Conservation (phyloP, 306 rosid species). For the Potentilla sterilis region DNA sequence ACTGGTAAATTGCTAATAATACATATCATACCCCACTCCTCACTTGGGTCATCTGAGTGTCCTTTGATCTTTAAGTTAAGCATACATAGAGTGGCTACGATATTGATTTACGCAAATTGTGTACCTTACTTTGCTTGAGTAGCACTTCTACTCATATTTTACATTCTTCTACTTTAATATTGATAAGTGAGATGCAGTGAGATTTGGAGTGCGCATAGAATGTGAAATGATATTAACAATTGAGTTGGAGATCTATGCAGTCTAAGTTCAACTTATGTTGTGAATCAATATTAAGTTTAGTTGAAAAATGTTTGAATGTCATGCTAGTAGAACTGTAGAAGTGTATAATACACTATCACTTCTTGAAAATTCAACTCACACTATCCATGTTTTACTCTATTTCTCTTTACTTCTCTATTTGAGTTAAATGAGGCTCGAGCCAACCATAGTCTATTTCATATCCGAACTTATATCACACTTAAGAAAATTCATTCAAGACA, state of each 20-base stretch:
- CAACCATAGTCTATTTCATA: too few relatives aligned
- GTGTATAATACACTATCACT: not conserved
- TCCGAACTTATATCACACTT: not conserved
- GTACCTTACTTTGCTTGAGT: not conserved
- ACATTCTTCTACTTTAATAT: too few relatives aligned
- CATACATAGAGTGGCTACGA: not conserved
- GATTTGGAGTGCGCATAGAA: not conserved
- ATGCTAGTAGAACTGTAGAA: too few relatives aligned
- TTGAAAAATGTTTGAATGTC: too few relatives aligned
- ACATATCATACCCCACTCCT: not conserved
- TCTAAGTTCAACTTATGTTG: too few relatives aligned
- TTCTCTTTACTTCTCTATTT: not conserved
- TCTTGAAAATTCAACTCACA: too few relatives aligned
- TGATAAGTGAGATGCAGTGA: too few relatives aligned
- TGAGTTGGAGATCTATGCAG: too few relatives aligned
- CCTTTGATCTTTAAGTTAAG: not conserved
- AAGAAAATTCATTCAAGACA: not conserved
- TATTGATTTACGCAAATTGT: not conserved
- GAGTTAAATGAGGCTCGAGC: not conserved
- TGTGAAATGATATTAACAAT: not conserved
- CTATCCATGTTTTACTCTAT: rapidly evolving
- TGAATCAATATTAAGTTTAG: too few relatives aligned
- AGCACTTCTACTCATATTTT: too few relatives aligned
- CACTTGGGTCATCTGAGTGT: not conserved
- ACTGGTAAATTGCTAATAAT: not conserved